Percentiles rank a stretch among this genome's conserved stretches.
Conservation (phyloP, 2,329 filamentous ascomycete species). For the Aaosphaeria arxii region DNA sequence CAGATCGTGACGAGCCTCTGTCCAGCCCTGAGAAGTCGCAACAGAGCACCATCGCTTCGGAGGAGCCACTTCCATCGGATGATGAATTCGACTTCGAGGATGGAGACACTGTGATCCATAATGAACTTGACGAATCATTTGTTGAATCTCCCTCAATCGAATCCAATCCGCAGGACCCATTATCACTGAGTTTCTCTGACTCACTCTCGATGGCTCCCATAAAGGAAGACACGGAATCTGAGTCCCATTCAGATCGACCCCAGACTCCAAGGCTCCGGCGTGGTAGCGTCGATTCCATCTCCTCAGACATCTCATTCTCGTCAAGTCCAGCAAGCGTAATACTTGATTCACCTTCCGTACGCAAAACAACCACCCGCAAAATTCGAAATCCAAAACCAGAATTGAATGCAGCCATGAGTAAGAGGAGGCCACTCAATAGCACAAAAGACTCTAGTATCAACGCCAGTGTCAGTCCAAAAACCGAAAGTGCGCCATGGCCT, state of each 20-base stretch:
- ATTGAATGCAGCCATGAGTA: constrained; percentile 43
- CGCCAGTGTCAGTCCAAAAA: constrained; percentile 10
- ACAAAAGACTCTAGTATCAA: constrained; percentile 32
- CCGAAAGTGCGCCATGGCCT: constrained; percentile 27
- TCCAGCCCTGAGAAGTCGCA: no score
- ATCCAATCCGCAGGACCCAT: no score
- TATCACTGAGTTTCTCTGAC: constrained; percentile 6
- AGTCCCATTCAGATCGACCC: constrained; percentile 7
- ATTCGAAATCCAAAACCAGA: constrained; percentile 33
- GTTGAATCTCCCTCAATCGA: neutral
- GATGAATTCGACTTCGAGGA: constrained; percentile 33
- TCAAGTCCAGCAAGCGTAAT: constrained; percentile 28
- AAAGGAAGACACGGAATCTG: constrained; percentile 6
- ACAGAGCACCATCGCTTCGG: no score
- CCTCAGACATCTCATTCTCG: constrained; percentile 26
- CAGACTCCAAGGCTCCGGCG: constrained; percentile 31
- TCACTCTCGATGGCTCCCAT: constrained; percentile 18
- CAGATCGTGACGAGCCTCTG: no score
- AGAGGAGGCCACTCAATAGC: constrained; percentile 29
- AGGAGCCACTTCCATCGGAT: neutral
- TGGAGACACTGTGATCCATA: constrained; percentile 33
- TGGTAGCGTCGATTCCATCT: constrained; percentile 26
- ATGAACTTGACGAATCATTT: constrained; percentile 14
- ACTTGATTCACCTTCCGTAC: constrained; percentile 37
- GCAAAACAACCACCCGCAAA: constrained; percentile 22